These are phyloP conservation scores for Salvia rosmarinus DNA, from an alignment of 257 asterid species.

Conservation along the genomic window DNA sequence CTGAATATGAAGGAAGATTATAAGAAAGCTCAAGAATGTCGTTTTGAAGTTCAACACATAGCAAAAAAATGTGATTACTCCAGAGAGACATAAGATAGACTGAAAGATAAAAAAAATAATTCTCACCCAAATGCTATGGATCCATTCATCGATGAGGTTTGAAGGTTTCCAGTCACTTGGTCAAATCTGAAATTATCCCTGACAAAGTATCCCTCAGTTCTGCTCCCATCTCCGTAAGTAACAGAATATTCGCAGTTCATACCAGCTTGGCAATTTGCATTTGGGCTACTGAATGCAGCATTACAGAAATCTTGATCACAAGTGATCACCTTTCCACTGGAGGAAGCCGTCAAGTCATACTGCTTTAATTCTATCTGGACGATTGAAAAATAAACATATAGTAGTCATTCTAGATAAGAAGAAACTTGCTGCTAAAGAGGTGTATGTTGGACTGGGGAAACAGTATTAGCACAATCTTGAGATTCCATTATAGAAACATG, in stretches of 20 bases:
- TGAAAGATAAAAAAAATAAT: conserved; percentile 33
- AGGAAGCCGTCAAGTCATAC: conserved; percentile 73
- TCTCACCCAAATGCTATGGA: conserved; percentile 95
- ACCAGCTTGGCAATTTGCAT: conserved; percentile 72
- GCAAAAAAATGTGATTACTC: conserved; percentile 1
- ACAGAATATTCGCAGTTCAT: conserved; percentile 74
- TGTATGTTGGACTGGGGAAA: not conserved
- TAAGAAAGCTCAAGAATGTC: conserved; percentile 16
- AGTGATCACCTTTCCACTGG: conserved; percentile 62
- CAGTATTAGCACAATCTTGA: conserved; percentile 17
- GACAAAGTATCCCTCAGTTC: conserved; percentile 85
- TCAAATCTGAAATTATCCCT: conserved; percentile 65
- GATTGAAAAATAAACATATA: conserved; percentile 31
- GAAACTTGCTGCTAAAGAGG: conserved; percentile 2
- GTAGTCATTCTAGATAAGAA: conserved; percentile 20
- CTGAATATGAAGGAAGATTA: not conserved
- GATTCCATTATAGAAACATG: not conserved
- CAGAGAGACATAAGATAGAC: conserved; percentile 4
- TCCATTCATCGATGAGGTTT: conserved; percentile 70
- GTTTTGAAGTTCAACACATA: conserved; percentile 1
- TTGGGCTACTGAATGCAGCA: conserved; percentile 50
- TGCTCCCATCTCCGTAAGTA: conserved; percentile 92
- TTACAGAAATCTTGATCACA: conserved; percentile 86
- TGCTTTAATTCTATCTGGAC: conserved; percentile 72
- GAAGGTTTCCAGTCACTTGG: conserved; percentile 81